phyloP scores from a whole-genome alignment of 2,329 filamentous ascomycete species.

The Ceratocystis destructans region DNA sequence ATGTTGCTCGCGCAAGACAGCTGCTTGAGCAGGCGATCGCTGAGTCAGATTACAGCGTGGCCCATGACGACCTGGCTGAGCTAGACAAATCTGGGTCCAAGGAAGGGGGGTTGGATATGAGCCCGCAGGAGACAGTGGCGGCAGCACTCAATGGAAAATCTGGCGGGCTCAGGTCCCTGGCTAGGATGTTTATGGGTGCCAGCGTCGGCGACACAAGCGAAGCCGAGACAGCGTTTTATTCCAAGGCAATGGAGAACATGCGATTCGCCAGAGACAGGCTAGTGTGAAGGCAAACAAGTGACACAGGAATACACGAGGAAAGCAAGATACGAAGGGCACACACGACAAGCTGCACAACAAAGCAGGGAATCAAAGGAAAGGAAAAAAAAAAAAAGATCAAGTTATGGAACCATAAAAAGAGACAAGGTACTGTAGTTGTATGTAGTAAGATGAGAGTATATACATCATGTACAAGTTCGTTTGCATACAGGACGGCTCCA shows the following conservation, averaged over 20 bases:
- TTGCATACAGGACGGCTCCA: neutral
- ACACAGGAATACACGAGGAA: neutral
- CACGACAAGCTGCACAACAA: neutral
- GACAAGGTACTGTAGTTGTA: neutral
- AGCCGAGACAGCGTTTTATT: neutral
- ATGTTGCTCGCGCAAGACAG: neutral
- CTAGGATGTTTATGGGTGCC: neutral
- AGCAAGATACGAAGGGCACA: neutral
- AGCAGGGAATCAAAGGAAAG: neutral
- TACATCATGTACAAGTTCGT: constrained; percentile 6
- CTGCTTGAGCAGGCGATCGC: neutral
- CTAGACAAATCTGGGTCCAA: neutral
- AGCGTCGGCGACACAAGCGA: neutral
- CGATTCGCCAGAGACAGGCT: neutral
- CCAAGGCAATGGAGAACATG: neutral
- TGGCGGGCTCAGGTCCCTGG: neutral
- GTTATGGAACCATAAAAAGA: neutral
- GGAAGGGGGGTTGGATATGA: neutral
- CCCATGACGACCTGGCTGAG: constrained; percentile 2
- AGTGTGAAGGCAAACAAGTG: neutral
- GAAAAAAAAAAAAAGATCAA: neutral
- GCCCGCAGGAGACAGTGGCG: neutral
- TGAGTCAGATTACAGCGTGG: constrained; percentile 9
- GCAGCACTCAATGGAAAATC: neutral
- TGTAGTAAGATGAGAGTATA: neutral